Evolutionary conservation across 129 eudicot genomes (phyloP), one percentile per base, ranked within the genome.

Genomic region (Flaveria linearis): DNA sequence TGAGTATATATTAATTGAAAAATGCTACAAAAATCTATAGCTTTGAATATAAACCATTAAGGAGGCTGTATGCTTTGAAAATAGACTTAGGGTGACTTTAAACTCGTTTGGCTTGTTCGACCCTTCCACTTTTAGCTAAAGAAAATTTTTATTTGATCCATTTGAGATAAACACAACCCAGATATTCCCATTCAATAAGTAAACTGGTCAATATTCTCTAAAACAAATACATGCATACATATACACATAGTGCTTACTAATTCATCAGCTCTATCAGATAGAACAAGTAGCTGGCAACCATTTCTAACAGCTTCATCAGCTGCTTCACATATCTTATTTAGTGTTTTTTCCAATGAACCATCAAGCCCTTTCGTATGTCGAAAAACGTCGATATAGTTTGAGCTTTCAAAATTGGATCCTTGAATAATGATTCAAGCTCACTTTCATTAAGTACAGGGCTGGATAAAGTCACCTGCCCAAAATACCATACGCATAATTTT

Each of bases 241-340:
- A 57, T 65, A 51, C 67, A 41, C 46, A 73, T 50, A 66, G 69
- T 72, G 43, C 92, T 85, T 79, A 95, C 99, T 82, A 86, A 83
- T 52, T 95, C 96, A 83, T 95, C 99, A 68, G 87, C 78, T 84
- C 96, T 90, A 84, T 95, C 99, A 51, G 99, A 95, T 50, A 95
- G 96, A 71, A 95, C 87, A 86, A 95, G 97, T 82, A 95, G 82
- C 68, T 95, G 99, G 63, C 90, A 95, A 78, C 99, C 99, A 83
- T 87, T 95, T 91, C 99, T 95, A 61, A 95, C 99, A 71, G 99
- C 99, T 83, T 95, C 99, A 82, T 95, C 99, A 73, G 99, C 99
- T 45, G 89, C 99, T 89, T 95, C 97, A 86, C 99, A 95, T 45
- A 95, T 89, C 77, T 87, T 91, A 73, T 78, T 17, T 42, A 95